Percentiles rank a stretch among this genome's conserved stretches.
Evolutionary conservation across 2,329 filamentous ascomycete genomes (phyloP).

Genomic region (Scopulariopsis brevicaulis): DNA sequence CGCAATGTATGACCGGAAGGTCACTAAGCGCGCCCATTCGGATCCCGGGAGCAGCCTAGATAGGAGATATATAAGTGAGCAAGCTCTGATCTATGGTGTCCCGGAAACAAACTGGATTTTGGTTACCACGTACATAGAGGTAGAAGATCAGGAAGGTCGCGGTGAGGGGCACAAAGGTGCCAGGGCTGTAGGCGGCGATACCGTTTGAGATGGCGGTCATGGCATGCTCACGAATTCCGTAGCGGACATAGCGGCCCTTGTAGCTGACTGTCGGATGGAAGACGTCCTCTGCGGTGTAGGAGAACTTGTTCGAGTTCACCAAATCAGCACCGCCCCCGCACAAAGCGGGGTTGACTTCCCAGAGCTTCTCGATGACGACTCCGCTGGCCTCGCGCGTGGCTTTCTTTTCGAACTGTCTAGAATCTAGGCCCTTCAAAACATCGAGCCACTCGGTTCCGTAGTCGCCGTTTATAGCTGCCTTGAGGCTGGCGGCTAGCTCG

Average conservation of each 20-base stretch:
- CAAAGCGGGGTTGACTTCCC: slow-evolving; percentile 75
- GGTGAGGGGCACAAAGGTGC: slow-evolving; percentile 83
- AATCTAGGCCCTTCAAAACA: slow-evolving; percentile 72
- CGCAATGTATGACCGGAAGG: slow-evolving; percentile 86
- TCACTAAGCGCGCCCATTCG: slow-evolving; percentile 88
- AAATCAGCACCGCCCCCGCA: slow-evolving; percentile 94
- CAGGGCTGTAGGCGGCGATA: slow-evolving; percentile 67
- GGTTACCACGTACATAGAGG: slow-evolving; percentile 47
- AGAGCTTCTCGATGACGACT: slow-evolving; percentile 79
- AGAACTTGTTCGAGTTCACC: slow-evolving; percentile 96
- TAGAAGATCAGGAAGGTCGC: slow-evolving; percentile 99
- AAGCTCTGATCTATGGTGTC: too few species aligned
- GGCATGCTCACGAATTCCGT: slow-evolving; percentile 83
- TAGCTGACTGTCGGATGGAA: slow-evolving; percentile 91
- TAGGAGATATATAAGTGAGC: too few species aligned
- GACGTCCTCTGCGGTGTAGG: slow-evolving; percentile 94
- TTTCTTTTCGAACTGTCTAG: slow-evolving; percentile 68
- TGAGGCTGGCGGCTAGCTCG: slow-evolving; percentile 67
- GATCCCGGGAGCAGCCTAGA: slow-evolving; percentile 70
- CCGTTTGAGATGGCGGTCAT: slow-evolving; percentile 95
- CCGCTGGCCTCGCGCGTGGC: slow-evolving; percentile 92
- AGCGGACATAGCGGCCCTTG: slow-evolving; percentile 82
- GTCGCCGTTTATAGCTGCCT: slow-evolving; percentile 66
- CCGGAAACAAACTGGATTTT: too few species aligned
- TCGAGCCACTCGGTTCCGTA: slow-evolving; percentile 97